Conservation (phyloP, 805 yeast species). For the Clavispora santaluciae region DNA sequence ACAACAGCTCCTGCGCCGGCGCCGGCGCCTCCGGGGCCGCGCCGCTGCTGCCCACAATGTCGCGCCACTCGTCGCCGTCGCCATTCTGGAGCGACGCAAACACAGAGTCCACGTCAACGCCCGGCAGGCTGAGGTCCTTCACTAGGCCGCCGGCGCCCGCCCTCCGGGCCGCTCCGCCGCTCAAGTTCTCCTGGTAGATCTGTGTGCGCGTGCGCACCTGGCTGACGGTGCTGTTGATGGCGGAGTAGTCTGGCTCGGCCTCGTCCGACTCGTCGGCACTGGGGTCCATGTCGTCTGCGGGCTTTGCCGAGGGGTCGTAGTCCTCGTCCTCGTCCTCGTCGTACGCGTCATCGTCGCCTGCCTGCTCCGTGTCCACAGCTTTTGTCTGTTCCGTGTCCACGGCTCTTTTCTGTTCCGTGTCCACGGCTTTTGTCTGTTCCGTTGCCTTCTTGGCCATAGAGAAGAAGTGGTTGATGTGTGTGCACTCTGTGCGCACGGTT, state of each 20-base stretch:
- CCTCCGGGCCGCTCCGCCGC: neutral
- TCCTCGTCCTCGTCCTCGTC: constrained; percentile 57
- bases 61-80: constrained; percentile 13
- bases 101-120: constrained; percentile 29
- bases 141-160: constrained; percentile 12
- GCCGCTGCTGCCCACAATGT: constrained; percentile 6
- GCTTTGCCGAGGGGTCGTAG: constrained; percentile 41
- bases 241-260: constrained; percentile 35
- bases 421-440: neutral
- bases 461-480: neutral
- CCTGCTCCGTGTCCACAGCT: neutral
- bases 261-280: constrained; percentile 19
- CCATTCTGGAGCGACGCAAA: constrained; percentile 18
- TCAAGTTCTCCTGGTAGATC: constrained; percentile 36
- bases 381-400: neutral
- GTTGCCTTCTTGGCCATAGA: neutral
- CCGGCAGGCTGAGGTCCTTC: constrained; percentile 13
- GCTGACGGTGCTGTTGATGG: constrained; percentile 50
- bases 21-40: constrained; percentile 12
- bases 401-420: neutral
- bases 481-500: too few species aligned
- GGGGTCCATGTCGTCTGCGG: constrained; percentile 13
- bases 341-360: constrained; percentile 37
- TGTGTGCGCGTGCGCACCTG: constrained; percentile 68
- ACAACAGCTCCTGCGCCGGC: constrained; percentile 1